Evolutionary conservation across 352 stramenopile species (phyloP).

Genomic region (Albugo candida): DNA sequence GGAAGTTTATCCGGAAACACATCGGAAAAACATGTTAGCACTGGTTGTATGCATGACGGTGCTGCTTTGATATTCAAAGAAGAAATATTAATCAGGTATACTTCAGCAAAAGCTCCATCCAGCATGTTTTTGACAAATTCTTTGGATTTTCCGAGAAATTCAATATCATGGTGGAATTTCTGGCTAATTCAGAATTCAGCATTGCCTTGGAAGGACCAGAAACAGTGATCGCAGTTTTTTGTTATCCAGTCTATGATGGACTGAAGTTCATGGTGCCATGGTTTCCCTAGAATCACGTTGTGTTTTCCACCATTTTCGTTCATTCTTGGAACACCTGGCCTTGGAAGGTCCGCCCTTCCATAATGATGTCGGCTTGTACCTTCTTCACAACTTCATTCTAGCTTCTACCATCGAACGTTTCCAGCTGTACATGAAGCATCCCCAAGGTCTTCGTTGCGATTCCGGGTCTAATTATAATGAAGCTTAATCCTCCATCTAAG

Average conservation of each 20-base stretch:
- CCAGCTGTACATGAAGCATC: not conserved
- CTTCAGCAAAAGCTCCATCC: too few species aligned
- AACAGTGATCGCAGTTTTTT: slow-evolving; percentile 3
- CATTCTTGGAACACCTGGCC: not conserved
- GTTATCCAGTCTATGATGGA: slow-evolving; percentile 8
- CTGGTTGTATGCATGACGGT: not conserved
- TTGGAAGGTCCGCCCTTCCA: not conserved
- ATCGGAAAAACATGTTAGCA: slow-evolving; percentile 1
- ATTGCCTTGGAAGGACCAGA: not conserved
- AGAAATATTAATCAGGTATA: too few species aligned
- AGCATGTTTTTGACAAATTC: too few species aligned
- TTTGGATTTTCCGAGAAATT: too few species aligned
- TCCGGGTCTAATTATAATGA: slow-evolving; percentile 6
- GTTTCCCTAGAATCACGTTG: slow-evolving; percentile 10
- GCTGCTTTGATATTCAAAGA: not conserved
- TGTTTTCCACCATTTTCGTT: not conserved
- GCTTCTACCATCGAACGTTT: slow-evolving; percentile 2
- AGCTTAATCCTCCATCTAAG: slow-evolving; percentile 3
- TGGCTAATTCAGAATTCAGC: not conserved
- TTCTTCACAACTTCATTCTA: slow-evolving; percentile 1
- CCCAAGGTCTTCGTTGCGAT: not conserved
- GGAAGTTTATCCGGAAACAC: slow-evolving; percentile 4
- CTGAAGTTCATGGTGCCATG: slow-evolving; percentile 5
- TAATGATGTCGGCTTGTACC: slow-evolving; percentile 3
- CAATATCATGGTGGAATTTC: too few species aligned